Base-by-base conservation (phyloP, 2,329 filamentous ascomycete species). In the Fusarium xylarioides region DNA sequence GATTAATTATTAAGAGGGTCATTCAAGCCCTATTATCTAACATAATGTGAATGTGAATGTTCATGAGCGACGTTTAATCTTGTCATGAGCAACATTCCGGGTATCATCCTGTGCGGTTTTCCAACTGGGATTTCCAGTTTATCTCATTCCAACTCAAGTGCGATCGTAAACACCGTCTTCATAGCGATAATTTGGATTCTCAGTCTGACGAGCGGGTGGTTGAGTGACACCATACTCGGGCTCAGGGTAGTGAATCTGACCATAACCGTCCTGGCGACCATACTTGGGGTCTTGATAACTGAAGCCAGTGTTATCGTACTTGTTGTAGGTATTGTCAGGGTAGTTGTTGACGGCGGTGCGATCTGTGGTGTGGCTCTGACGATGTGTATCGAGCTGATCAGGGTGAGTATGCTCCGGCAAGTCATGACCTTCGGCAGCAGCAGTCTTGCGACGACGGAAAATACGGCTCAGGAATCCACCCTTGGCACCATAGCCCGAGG, bases 401-500 rank as follows among this genome's bases (percentile, higher is more conserved):
- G 83, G 83, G 16, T 79, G 80, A n/a, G 83, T 78, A 74, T 85
- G 83, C 73, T 78, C 76, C 12, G 83, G 83, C 7, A 85, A 80
- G 14, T 69, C 68, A 70, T 80, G 82, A 28, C 79, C 77, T 32
- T 79, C 74, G 32, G 70, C 58, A 9, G 63, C 59, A 30, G 49
- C 53, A 28, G 64, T 69, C 34, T 79, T 79, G 68, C 77, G 75
- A 30, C 78, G 76, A 32, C 78, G 75, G 67, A 82, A 80, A 59
- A 84, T 74, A 47, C 77, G 80, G 63, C 76, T 70, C 42, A 83
- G 77, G 77, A 84, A 79, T 53, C 81, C 79, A 32, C 73, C 71
- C 46, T 71, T 70, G 56, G 76, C 66, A 44, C 82, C 84, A 71
- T 83, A 83, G 74, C 85, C 87, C 35, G 83, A 86, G 35, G 91